Conservation (phyloP, 1,139 yeast genomes). For the Diutina scorzettiae region DNA sequence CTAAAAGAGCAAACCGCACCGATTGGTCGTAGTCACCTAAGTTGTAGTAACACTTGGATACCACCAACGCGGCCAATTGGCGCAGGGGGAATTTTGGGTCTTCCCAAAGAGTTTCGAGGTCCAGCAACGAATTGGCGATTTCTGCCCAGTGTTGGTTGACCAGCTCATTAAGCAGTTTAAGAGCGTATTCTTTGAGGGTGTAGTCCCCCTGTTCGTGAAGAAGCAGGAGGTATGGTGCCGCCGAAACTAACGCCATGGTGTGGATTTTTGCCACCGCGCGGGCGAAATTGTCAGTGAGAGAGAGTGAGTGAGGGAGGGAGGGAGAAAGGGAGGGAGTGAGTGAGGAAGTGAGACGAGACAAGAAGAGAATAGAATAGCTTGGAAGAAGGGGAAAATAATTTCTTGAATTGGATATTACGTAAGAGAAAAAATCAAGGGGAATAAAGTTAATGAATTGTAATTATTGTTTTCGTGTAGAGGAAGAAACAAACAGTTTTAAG, state of each 20-base stretch:
- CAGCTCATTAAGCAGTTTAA: conserved; percentile 64
- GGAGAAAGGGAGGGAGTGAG: too few species aligned
- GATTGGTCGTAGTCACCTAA: conserved; percentile 90
- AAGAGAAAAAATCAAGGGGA: too few species aligned
- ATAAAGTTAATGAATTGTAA: too few species aligned
- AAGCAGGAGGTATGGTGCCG: conserved; percentile 85
- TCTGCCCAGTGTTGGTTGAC: conserved; percentile 97
- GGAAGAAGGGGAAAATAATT: too few species aligned
- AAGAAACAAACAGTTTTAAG: too few species aligned
- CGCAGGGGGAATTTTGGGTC: conserved; percentile 68
- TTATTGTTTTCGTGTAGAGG: too few species aligned
- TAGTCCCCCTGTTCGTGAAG: conserved; percentile 65
- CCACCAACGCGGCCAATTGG: conserved; percentile 79
- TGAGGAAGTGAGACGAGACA: too few species aligned
- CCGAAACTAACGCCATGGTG: conserved; percentile 54
- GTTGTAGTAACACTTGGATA: conserved; percentile 90
- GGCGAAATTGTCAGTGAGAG: background rate
- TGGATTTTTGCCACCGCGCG: conserved; percentile 1
- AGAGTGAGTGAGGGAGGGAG: background rate
- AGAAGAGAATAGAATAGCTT: too few species aligned
- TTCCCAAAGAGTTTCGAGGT: conserved; percentile 84
- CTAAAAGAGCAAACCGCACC: conserved; percentile 76
- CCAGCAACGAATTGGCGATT: conserved; percentile 80
- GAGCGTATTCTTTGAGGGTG: conserved; percentile 71
- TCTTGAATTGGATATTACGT: too few species aligned